A percentile compares a stretch with the other conserved stretches of the same genome.
These are phyloP conservation scores for Fusarium brachygibbosum DNA, from an alignment of 2,329 filamentous ascomycete species.

Conservation along the genomic window DNA sequence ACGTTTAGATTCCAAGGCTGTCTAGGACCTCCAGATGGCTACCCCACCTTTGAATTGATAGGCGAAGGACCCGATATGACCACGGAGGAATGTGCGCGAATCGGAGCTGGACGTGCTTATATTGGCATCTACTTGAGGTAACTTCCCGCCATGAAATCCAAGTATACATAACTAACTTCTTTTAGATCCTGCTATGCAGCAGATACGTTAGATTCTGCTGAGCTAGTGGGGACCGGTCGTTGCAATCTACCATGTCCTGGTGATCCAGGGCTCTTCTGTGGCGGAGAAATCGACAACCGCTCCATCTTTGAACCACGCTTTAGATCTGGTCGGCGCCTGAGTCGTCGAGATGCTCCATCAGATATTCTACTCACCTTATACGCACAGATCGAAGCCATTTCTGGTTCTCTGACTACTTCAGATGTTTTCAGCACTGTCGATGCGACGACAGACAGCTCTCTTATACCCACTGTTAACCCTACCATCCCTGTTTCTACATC, in stretches of 20 bases:
- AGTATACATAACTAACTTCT: background rate
- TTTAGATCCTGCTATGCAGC: conserved; percentile 35
- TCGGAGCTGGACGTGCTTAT: background rate
- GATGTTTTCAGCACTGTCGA: background rate
- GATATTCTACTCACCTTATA: conserved; percentile 35
- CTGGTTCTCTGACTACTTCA: background rate
- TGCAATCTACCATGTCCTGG: conserved; percentile 36
- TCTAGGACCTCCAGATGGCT: conserved; percentile 25
- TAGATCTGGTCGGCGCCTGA: background rate
- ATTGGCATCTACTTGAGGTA: conserved; percentile 28
- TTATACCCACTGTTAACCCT: background rate
- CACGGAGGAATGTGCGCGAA: conserved; percentile 13
- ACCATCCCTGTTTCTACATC: background rate
- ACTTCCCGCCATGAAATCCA: background rate
- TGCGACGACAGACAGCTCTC: background rate
- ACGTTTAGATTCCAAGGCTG: conserved; percentile 28
- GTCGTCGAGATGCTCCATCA: conserved; percentile 17
- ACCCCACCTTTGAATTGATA: conserved; percentile 30
- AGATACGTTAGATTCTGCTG: conserved; percentile 4
- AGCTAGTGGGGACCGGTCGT: background rate
- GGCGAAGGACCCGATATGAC: conserved; percentile 21
- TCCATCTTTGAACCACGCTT: conserved; percentile 5
- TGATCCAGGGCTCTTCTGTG: conserved; percentile 32
- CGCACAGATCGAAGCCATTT: background rate
- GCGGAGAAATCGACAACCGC: conserved; percentile 15